These are phyloP conservation scores for Sindora glabra DNA, from an alignment of 306 rosid genomes.

Conservation along the genomic window DNA sequence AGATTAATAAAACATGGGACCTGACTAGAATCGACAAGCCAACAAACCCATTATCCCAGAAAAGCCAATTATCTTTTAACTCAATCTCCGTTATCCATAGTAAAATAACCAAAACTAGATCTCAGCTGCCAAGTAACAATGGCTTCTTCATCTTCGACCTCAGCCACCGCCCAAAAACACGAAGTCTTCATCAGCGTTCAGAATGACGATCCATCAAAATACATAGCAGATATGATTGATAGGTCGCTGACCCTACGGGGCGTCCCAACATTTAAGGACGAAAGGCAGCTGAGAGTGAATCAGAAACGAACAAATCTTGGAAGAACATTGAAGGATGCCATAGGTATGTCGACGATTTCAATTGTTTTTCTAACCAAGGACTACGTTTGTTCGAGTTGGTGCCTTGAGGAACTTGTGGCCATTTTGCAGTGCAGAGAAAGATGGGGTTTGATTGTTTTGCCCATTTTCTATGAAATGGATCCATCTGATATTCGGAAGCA, in stretches of 20 bases:
- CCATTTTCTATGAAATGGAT: conserved; percentile 5
- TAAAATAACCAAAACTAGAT: too few relatives aligned
- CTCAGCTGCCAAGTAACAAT: too few relatives aligned
- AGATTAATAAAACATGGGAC: too few relatives aligned
- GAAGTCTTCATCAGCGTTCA: neutral
- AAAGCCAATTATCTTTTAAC: too few relatives aligned
- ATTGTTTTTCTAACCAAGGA: neutral
- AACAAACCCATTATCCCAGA: too few relatives aligned
- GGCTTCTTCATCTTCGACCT: neutral
- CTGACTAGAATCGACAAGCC: too few relatives aligned
- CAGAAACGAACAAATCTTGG: neutral
- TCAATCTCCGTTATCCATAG: too few relatives aligned
- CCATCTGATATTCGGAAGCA: conserved; percentile 14
- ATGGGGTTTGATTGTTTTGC: conserved; percentile 7
- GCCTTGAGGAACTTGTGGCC: conserved; percentile 9
- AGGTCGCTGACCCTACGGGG: neutral
- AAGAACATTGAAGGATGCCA: neutral
- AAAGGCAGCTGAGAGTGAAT: neutral
- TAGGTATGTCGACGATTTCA: neutral
- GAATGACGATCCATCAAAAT: neutral
- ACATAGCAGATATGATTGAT: neutral
- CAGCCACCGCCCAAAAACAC: neutral
- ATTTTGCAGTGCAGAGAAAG: neutral
- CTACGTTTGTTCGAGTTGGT: neutral
- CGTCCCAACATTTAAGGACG: conserved; percentile 2